A percentile compares a stretch with the other conserved stretches of the same genome.
These are phyloP conservation scores for Linderniella brevidens DNA, from an alignment of 257 asterid genomes.

Conservation along the genomic window DNA sequence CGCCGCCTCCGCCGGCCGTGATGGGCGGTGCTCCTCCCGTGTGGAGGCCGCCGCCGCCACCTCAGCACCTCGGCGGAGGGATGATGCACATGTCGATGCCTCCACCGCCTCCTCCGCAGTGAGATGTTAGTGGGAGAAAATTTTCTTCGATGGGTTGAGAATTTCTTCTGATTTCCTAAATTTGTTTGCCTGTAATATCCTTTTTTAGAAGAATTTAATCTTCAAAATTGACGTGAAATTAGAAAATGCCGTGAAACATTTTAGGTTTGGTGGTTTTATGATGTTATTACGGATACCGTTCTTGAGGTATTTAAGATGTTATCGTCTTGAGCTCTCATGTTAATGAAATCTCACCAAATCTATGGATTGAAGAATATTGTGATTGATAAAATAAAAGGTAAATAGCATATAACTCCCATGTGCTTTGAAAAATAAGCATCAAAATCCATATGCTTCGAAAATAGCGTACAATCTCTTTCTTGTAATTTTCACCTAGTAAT, in stretches of 20 bases:
- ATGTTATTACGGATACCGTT: no score
- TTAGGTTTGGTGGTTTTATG: no score
- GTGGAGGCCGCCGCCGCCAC: conserved; percentile 70
- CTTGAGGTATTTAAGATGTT: conserved; percentile 47
- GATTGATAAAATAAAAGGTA: no score
- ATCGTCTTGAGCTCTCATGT: conserved; percentile 29
- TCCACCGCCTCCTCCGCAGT: conserved; percentile 26
- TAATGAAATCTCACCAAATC: no score
- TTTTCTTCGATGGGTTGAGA: conserved; percentile 3
- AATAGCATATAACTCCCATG: no score
- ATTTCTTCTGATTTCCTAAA: conserved; percentile 7
- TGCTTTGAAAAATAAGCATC: no score
- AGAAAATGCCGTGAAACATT: conserved; percentile 9
- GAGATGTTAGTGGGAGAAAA: conserved; percentile 12
- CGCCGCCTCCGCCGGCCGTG: conserved; percentile 74
- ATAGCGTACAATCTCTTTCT: no score
- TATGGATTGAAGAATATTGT: no score
- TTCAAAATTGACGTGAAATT: background rate
- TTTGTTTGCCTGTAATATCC: no score
- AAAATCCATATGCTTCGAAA: no score
- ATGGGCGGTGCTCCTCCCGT: conserved; percentile 40
- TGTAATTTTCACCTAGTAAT: no score
- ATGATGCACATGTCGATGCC: conserved; percentile 48
- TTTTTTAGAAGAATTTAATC: conserved; percentile 12
- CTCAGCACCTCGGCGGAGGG: conserved; percentile 51